phyloP scores from a whole-genome alignment of 1,284 basidiomycete species.

The Inonotus hispidus region DNA sequence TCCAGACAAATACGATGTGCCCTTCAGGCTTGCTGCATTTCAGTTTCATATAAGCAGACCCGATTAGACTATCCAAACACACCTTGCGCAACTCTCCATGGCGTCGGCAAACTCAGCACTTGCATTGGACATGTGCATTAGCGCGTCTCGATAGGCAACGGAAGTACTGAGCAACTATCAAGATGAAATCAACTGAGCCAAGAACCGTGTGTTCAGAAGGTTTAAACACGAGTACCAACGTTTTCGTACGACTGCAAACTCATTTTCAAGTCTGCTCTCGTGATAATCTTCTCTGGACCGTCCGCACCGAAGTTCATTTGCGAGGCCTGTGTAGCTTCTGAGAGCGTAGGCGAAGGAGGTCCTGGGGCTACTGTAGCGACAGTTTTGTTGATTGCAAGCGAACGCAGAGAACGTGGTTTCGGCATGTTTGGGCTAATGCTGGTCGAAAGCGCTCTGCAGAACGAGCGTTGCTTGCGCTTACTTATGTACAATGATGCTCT shows the following conservation, averaged over 20 bases:
- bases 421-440: constrained; percentile 39
- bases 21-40: constrained; percentile 53
- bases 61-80: constrained; percentile 24
- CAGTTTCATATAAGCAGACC: neutral
- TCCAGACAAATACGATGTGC: constrained; percentile 73
- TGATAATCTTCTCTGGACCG: constrained; percentile 78
- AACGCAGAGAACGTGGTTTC: constrained; percentile 54
- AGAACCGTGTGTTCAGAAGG: too few relatives aligned
- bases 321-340: constrained; percentile 63
- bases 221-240: constrained; percentile 37
- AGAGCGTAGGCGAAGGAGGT: constrained; percentile 77
- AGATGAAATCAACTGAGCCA: neutral
- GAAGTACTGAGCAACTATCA: constrained; percentile 71
- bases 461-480: neutral
- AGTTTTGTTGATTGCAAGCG: constrained; percentile 42
- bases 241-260: constrained; percentile 79
- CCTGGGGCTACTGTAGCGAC: constrained; percentile 34
- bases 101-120: constrained; percentile 86
- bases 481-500: neutral
- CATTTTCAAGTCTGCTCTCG: constrained; percentile 70
- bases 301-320: constrained; percentile 65
- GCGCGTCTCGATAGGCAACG: constrained; percentile 78
- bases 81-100: constrained; percentile 80
- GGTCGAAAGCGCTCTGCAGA: neutral
- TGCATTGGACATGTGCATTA: constrained; percentile 79